phyloP scores from a whole-genome alignment of 495 filamentous ascomycete species.

The Neurospora sp. region DNA sequence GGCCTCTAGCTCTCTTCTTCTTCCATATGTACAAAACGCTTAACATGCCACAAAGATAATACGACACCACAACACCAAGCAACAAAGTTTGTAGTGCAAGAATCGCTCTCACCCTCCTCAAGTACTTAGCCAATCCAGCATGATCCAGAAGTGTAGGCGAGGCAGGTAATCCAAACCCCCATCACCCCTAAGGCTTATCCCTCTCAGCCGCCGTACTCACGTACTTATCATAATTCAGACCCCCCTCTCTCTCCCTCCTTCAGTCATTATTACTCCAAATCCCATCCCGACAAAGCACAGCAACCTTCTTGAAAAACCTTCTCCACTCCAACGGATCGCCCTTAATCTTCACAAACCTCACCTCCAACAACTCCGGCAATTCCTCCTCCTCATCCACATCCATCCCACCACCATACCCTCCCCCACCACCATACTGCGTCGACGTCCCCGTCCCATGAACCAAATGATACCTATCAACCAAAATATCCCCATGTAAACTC shows the following conservation, averaged over 20 bases:
- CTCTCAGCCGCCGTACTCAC: background rate
- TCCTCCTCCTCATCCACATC: constrained; percentile 32
- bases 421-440: background rate
- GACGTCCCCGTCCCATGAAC: constrained; percentile 9
- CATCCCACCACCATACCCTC: background rate
- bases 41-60: background rate
- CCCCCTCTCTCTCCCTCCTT: too few relatives aligned
- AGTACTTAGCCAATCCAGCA: background rate
- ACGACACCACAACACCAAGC: background rate
- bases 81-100: background rate
- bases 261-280: constrained; percentile 44
- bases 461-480: constrained; percentile 57
- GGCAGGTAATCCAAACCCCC: background rate
- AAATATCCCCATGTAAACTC: constrained; percentile 70
- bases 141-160: background rate
- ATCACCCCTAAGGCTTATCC: background rate
- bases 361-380: constrained; percentile 74
- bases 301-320: constrained; percentile 90
- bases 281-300: constrained; percentile 72
- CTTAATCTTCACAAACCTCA: constrained; percentile 87
- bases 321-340: constrained; percentile 97
- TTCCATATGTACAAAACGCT: background rate
- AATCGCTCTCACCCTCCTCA: background rate
- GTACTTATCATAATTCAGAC: too few relatives aligned
- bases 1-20: background rate